Conservation (phyloP, 2,329 filamentous ascomycete genomes). For the Sarocladium kiliense region DNA sequence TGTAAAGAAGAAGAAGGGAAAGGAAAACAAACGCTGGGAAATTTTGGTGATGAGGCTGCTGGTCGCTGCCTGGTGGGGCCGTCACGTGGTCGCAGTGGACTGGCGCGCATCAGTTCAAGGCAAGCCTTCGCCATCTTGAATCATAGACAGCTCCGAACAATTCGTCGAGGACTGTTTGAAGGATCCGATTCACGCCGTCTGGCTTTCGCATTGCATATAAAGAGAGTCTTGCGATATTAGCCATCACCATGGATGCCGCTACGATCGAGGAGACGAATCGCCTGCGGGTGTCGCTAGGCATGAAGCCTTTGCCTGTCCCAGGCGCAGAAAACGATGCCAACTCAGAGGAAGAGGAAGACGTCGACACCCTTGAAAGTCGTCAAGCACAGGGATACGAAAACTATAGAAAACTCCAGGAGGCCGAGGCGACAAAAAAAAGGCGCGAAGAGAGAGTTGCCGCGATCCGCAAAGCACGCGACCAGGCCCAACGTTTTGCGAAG, state of each 20-base stretch:
- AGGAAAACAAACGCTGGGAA: conserved; percentile 24
- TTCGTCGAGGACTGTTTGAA: background rate
- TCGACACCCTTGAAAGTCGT: conserved; percentile 80
- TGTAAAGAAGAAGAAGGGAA: conserved; percentile 30
- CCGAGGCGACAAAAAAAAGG: conserved; percentile 70
- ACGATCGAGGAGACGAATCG: conserved; percentile 93
- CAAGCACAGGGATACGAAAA: conserved; percentile 71
- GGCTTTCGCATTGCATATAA: background rate
- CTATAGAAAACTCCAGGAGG: conserved; percentile 59
- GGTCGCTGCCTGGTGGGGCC: conserved; percentile 7
- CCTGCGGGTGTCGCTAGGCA: conserved; percentile 80
- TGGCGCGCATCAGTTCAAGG: background rate
- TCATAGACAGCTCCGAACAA: background rate
- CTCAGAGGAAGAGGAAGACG: conserved; percentile 50
- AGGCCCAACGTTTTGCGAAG: conserved; percentile 67
- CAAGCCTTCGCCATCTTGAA: background rate
- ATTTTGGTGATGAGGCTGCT: conserved; percentile 21
- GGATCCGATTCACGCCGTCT: background rate
- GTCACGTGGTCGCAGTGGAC: conserved; percentile 10
- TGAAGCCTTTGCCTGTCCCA: conserved; percentile 84
- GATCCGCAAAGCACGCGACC: conserved; percentile 82
- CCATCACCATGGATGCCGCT: conserved; percentile 57
- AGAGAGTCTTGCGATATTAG: background rate
- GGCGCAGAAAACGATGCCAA: conserved; percentile 54
- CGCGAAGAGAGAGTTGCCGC: conserved; percentile 77